Percentiles rank a stretch among this genome's conserved stretches.
Conservation (phyloP, 345 rosid species). For the Citrus maxima region DNA sequence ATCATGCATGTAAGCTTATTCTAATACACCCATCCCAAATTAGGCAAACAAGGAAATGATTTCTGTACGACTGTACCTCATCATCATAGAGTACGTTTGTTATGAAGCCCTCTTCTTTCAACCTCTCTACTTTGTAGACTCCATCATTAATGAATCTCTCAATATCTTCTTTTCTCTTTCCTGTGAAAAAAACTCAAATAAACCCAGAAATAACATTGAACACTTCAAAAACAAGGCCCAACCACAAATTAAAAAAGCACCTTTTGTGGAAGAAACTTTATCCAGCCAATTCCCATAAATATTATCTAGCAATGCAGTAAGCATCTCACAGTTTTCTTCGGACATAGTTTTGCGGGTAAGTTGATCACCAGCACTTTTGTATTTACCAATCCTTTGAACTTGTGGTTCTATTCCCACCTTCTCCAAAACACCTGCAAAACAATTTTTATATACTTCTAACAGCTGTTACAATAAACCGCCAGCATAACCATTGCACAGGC, state of each 20-base stretch:
- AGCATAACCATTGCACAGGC: background rate
- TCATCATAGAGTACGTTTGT: slow-evolving; percentile 78
- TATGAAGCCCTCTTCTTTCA: slow-evolving; percentile 87
- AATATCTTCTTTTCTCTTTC: slow-evolving; percentile 74
- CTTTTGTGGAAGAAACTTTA: slow-evolving; percentile 69
- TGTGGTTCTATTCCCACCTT: slow-evolving; percentile 88
- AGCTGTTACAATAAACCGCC: background rate
- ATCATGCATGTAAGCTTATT: background rate
- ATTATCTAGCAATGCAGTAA: slow-evolving; percentile 81
- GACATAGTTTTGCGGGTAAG: slow-evolving; percentile 78
- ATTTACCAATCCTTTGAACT: slow-evolving; percentile 90
- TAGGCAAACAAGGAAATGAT: background rate
- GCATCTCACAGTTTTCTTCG: slow-evolving; percentile 92
- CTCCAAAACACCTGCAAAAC: slow-evolving; percentile 73
- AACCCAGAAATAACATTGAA: slow-evolving; percentile 24
- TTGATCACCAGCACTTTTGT: slow-evolving; percentile 96
- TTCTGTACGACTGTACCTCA: slow-evolving; percentile 48
- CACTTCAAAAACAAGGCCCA: slow-evolving; percentile 15
- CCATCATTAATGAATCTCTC: slow-evolving; percentile 86
- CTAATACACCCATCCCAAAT: background rate
- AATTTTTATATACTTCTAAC: background rate
- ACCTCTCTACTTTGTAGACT: slow-evolving; percentile 74
- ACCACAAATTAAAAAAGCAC: slow-evolving; percentile 37
- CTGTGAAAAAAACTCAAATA: slow-evolving; percentile 41
- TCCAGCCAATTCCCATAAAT: slow-evolving; percentile 95